Percentiles rank a stretch among this genome's conserved stretches.
These are phyloP conservation scores for Oryza longistaminata DNA, from an alignment of 176 grass and related monocot genomes.

Conservation along the genomic window DNA sequence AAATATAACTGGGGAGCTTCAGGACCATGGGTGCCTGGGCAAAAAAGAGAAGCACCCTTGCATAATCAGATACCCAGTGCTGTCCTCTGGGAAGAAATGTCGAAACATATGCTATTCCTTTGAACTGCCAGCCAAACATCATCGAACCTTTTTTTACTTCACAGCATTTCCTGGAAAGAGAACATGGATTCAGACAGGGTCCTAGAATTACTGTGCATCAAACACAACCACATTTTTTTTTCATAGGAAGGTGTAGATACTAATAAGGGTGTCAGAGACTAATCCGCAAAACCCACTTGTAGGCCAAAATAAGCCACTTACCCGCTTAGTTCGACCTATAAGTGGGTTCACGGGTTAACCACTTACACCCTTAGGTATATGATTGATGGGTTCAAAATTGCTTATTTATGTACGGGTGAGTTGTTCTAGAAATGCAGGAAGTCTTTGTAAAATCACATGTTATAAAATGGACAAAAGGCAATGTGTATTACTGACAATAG, in stretches of 20 bases:
- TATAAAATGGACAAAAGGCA: neutral
- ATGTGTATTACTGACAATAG: neutral
- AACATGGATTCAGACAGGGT: neutral
- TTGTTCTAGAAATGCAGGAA: neutral
- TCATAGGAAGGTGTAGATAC: neutral
- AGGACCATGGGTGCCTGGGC: neutral
- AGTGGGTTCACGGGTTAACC: too few relatives aligned
- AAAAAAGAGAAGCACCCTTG: neutral
- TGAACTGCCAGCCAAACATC: neutral
- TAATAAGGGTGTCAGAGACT: too few relatives aligned
- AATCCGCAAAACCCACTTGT: too few relatives aligned
- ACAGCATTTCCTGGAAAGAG: conserved; percentile 18
- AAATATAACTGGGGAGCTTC: neutral
- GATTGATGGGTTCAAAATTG: neutral
- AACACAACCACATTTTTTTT: neutral
- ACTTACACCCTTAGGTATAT: neutral
- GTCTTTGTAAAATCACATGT: neutral
- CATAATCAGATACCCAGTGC: neutral
- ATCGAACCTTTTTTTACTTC: conserved; percentile 12
- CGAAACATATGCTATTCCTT: neutral
- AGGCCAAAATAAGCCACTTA: too few relatives aligned
- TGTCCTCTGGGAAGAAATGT: neutral
- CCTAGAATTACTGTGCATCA: neutral
- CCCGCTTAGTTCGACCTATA: too few relatives aligned
- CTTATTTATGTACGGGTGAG: neutral